Evolutionary conservation across 805 yeast genomes (phyloP).

Genomic region (Wickerhamiella galacta): DNA sequence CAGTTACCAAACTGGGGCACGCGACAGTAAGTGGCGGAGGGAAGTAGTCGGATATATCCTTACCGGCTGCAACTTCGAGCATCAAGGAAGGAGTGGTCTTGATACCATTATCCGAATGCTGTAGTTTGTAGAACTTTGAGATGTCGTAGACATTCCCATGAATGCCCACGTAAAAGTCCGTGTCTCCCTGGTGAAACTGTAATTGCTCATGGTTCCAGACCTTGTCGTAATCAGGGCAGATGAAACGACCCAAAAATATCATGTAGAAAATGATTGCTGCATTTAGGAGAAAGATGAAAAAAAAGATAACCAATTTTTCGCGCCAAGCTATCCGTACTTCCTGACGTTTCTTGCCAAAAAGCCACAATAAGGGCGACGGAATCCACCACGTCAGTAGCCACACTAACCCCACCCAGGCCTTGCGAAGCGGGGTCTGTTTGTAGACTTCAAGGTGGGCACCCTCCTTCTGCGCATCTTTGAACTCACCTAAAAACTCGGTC

Average conservation of each 20-base stretch:
- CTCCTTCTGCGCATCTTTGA: conserved; percentile 19
- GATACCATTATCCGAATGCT: conserved; percentile 26
- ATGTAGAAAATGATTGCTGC: conserved; percentile 27
- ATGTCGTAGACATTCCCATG: conserved; percentile 27
- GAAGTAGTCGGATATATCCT: conserved; percentile 25
- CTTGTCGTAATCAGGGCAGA: conserved; percentile 27
- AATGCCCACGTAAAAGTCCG: conserved; percentile 25
- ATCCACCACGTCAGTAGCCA: conserved; percentile 29
- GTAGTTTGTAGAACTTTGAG: conserved; percentile 24
- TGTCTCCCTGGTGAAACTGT: conserved; percentile 21
- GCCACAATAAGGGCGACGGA: conserved; percentile 22
- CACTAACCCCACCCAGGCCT: conserved; percentile 24
- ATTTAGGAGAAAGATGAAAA: conserved; percentile 22
- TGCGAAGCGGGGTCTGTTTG: conserved; percentile 18
- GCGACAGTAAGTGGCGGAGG: conserved; percentile 27
- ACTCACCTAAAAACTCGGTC: conserved; percentile 14
- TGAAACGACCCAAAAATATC: conserved; percentile 25
- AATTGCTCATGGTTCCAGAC: conserved; percentile 26
- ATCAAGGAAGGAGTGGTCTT: conserved; percentile 20
- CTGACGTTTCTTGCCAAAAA: conserved; percentile 25
- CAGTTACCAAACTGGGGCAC: conserved; percentile 25
- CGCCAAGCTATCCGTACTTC: conserved; percentile 30
- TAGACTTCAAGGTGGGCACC: conserved; percentile 20
- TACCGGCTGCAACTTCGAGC: conserved; percentile 26
- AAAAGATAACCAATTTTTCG: conserved; percentile 25